A percentile compares a stretch with the other conserved stretches of the same genome.
Conservation (phyloP, 2,329 filamentous ascomycete genomes). For the Dactylellina cionopaga region DNA sequence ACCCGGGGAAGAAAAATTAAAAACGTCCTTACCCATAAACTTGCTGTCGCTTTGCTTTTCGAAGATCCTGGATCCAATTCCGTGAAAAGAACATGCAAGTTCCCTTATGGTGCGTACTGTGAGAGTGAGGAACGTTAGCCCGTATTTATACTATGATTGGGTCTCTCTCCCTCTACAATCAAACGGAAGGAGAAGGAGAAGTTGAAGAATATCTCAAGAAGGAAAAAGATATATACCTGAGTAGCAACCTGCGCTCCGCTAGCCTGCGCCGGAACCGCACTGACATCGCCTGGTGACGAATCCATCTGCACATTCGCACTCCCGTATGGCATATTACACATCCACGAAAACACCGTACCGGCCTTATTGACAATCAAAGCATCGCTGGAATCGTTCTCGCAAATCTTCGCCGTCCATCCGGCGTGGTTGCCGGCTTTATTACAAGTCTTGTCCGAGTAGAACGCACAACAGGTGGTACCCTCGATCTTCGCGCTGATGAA, state of each 20-base stretch:
- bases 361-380: constrained; percentile 34
- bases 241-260: constrained; percentile 40
- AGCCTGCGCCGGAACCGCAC: constrained; percentile 3
- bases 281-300: constrained; percentile 26
- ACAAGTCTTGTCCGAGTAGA: constrained; percentile 41
- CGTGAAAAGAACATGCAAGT: too few species aligned
- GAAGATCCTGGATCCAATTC: too few species aligned
- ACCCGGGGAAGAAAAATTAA: too few species aligned
- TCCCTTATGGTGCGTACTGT: constrained; percentile 41
- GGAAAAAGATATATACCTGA: constrained; percentile 22
- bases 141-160: too few species aligned
- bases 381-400: constrained; percentile 15
- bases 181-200: not conserved
- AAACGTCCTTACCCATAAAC: too few species aligned
- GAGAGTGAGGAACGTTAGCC: not conserved
- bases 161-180: not conserved
- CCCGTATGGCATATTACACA: constrained; percentile 46
- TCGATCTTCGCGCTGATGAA: constrained; percentile 51
- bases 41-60: too few species aligned
- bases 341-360: constrained; percentile 37
- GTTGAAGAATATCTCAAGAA: too few species aligned
- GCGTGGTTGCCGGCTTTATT: constrained; percentile 43
- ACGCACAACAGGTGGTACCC: constrained; percentile 45
- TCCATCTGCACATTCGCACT: constrained; percentile 43
- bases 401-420: constrained; percentile 46